Evolutionary conservation across 768 basidiomycete genomes (phyloP).

Genomic region (Trametes meyenii): DNA sequence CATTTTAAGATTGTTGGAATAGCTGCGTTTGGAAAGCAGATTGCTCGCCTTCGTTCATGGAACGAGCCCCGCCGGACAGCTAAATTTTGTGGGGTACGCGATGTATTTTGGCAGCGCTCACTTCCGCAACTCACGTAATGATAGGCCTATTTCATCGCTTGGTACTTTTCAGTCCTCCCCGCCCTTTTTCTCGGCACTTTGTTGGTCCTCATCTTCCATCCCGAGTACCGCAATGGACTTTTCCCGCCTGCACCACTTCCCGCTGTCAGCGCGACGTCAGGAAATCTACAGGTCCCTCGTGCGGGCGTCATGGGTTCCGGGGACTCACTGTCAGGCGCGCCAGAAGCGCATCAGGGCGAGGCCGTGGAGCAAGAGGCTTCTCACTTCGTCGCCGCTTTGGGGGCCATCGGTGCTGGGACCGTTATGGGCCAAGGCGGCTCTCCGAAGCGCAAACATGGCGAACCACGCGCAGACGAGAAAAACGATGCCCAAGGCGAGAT

Average conservation of each 20-base stretch:
- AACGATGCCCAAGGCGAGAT: conserved; percentile 26
- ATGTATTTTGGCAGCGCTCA: not conserved
- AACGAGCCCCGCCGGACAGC: conserved; percentile 40
- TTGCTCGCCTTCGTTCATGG: conserved; percentile 44
- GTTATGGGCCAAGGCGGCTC: conserved; percentile 31
- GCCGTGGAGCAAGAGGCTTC: conserved; percentile 44
- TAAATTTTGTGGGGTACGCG: conserved; percentile 33
- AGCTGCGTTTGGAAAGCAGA: conserved; percentile 38
- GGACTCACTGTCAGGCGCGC: conserved; percentile 39
- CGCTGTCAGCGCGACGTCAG: conserved; percentile 34
- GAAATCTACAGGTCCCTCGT: conserved; percentile 39
- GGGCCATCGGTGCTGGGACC: conserved; percentile 36
- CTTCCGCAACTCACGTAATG: not conserved
- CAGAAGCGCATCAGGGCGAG: conserved; percentile 40
- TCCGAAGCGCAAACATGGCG: conserved; percentile 23
- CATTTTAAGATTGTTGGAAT: conserved; percentile 34
- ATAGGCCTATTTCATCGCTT: conserved; percentile 40
- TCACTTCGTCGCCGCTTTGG: conserved; percentile 38
- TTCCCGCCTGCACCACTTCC: conserved; percentile 43
- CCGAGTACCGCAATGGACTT: conserved; percentile 36
- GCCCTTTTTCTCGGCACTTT: conserved; percentile 37
- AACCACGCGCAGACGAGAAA: conserved; percentile 28
- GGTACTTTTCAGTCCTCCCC: conserved; percentile 41
- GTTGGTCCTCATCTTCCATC: conserved; percentile 41
- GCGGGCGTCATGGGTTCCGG: conserved; percentile 36